Evolutionary conservation across 805 yeast genomes (phyloP), one percentile per base, ranked within the genome.

Genomic region (Candida rishiriensis): DNA sequence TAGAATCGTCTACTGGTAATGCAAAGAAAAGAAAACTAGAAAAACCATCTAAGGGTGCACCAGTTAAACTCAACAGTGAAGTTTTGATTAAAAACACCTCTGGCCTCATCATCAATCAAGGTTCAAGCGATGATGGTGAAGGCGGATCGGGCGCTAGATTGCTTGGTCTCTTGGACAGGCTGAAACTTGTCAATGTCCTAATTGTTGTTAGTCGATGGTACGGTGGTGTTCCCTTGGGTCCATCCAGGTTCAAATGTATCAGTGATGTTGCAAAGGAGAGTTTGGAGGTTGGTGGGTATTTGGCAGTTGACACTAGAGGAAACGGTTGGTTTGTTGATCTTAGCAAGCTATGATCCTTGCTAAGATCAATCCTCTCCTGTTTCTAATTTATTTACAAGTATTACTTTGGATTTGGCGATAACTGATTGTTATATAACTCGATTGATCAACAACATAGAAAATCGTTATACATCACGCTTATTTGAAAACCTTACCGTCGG

Each of bases 401-500:
- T 29, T 29, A 29, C 31, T n/a, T n/a, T n/a, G n/a, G n/a, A n/a
- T n/a, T n/a, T n/a, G n/a, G n/a, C n/a, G n/a, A n/a, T n/a, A n/a
- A n/a, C n/a, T n/a, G n/a, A n/a, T n/a, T n/a, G n/a, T n/a, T 4
- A 4, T 21, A 21, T 15, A 12, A 15, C 16, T 29, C 32, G 8
- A 37, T 14, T 28, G 7, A 8, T 11, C 13, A 15, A 34, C 26
- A 12, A 3, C 13, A 12, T 37, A 10, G 16, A 44, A 21, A 21
- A 21, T 21, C 7, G 26, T 21, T 31, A 38, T 26, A 28, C 8
- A 36, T 44, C 30, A 39, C 42, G 57, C 54, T 73, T 83, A 90
- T 81, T 91, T 91, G 76, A 89, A 83, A 57, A 91, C 97, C 80
- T 91, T 90, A 75, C 99, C 99, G 70, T 91, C 99, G 55, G 85